These are phyloP conservation scores for Arabis alpina DNA, from an alignment of 345 rosid species.

Conservation along the genomic window DNA sequence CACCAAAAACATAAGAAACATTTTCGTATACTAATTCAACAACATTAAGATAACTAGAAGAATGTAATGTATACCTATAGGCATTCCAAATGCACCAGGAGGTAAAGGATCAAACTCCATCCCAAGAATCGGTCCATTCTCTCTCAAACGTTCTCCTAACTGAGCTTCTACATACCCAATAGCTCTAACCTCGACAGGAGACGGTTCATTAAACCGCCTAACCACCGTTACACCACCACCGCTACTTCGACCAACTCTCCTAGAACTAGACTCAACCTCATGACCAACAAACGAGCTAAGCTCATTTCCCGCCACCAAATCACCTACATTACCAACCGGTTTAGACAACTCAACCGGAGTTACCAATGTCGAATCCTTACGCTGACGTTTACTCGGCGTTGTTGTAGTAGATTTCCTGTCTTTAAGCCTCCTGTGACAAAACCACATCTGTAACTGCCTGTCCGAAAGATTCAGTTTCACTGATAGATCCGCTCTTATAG, in stretches of 20 bases:
- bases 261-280: slow-evolving; percentile 49
- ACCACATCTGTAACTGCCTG: slow-evolving; percentile 98
- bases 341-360: slow-evolving; percentile 10
- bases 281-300: slow-evolving; percentile 36
- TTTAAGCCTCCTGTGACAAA: slow-evolving; percentile 89
- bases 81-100: slow-evolving; percentile 95
- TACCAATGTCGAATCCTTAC: slow-evolving; percentile 48
- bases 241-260: slow-evolving; percentile 47
- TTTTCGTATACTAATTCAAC: neutral
- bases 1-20: slow-evolving; percentile 26
- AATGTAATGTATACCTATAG: slow-evolving; percentile 58
- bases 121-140: slow-evolving; percentile 86
- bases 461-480: slow-evolving; percentile 77
- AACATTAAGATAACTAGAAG: slow-evolving; percentile 18
- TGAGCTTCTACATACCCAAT: slow-evolving; percentile 78
- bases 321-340: slow-evolving; percentile 38
- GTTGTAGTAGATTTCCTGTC: slow-evolving; percentile 66
- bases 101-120: slow-evolving; percentile 96
- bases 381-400: slow-evolving; percentile 53
- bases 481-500: slow-evolving; percentile 71
- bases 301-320: slow-evolving; percentile 48
- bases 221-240: slow-evolving; percentile 51
- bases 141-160: slow-evolving; percentile 81
- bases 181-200: slow-evolving; percentile 61
- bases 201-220: slow-evolving; percentile 64